These are phyloP conservation scores for Trematosphaeria pertusa DNA, from an alignment of 2,329 filamentous ascomycete species.

Conservation along the genomic window DNA sequence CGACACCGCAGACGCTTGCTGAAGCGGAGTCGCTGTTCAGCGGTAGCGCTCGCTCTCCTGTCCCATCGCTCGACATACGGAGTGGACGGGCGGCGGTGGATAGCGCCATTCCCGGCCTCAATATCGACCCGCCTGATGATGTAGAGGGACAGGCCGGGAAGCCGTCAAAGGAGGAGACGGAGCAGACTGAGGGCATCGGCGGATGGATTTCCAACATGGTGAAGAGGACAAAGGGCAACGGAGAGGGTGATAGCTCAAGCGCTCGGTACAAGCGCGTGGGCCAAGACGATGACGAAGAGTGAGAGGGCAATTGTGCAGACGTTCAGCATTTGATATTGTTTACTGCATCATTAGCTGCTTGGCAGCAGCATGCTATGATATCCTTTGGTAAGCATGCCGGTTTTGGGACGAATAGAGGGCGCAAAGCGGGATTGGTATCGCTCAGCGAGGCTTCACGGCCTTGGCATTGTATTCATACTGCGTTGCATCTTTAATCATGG, in stretches of 20 bases:
- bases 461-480: conserved; percentile 24
- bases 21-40: conserved; percentile 85
- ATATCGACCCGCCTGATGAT: conserved; percentile 78
- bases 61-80: conserved; percentile 77
- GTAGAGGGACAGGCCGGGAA: conserved; percentile 62
- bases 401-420: conserved; percentile 37
- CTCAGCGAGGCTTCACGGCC: conserved; percentile 13
- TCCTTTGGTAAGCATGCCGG: conserved; percentile 29
- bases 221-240: conserved; percentile 58
- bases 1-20: conserved; percentile 77
- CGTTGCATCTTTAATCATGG: background rate
- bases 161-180: conserved; percentile 34
- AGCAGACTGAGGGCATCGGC: conserved; percentile 63
- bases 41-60: conserved; percentile 72
- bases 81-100: conserved; percentile 62
- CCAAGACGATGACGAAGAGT: conserved; percentile 50
- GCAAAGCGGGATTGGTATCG: conserved; percentile 32
- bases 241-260: conserved; percentile 50
- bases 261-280: conserved; percentile 56
- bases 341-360: conserved; percentile 29
- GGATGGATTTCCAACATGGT: conserved; percentile 75
- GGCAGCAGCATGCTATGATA: conserved; percentile 33
- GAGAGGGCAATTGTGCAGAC: conserved; percentile 12
- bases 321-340: conserved; percentile 13
- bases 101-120: conserved; percentile 77